Evolutionary conservation across 2,329 filamentous ascomycete species (phyloP), one percentile per base, ranked within the genome.

Genomic region (Polychaeton citri): DNA sequence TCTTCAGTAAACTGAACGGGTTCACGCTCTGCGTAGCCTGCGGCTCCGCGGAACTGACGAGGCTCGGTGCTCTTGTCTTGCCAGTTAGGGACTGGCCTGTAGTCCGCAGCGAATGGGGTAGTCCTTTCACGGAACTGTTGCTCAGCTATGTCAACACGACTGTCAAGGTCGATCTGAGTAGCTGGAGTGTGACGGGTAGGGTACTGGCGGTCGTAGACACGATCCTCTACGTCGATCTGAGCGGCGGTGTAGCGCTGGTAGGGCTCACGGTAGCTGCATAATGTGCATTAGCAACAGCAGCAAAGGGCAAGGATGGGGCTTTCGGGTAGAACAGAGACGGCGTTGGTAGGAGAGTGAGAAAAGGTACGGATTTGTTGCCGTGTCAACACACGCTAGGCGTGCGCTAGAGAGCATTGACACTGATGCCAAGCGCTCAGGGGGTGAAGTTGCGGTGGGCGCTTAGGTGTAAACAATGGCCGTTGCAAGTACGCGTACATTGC

Each of bases 171-270:
- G 40, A 52, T 39, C 58, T 66, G 66, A 46, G 65, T 60, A 50
- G 70, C 61, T 52, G 61, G 57, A 44, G 61, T 59, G 54, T 64
- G 58, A 52, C 62, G 60, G 46, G 60, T 60, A 41, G 61, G 57
- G 56, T 62, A 64, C 45, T 66, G 59, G 45, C 58, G 59, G 45
- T 67, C 64, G 56, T 58, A 59, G 40, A 51, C 45, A 39, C 52
- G 57, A 53, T 67, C 68, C 59, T 81, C 69, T 55, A 77, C 66
- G 63, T 83, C 74, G 60, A 82, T 63, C 58, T 75, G 73, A 59
- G 73, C 69, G 60, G 79, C 73, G 53, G 70, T 65, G 66, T 74
- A 76, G 43, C 65, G 65, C 53, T 62, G 61, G 60, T 66, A 63
- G 46, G 69, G 63, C 57, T 68, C 64, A 54, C 65, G 66, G 60